Base-by-base conservation (phyloP, 768 basidiomycete species). In the Pisolithus orientalis region DNA sequence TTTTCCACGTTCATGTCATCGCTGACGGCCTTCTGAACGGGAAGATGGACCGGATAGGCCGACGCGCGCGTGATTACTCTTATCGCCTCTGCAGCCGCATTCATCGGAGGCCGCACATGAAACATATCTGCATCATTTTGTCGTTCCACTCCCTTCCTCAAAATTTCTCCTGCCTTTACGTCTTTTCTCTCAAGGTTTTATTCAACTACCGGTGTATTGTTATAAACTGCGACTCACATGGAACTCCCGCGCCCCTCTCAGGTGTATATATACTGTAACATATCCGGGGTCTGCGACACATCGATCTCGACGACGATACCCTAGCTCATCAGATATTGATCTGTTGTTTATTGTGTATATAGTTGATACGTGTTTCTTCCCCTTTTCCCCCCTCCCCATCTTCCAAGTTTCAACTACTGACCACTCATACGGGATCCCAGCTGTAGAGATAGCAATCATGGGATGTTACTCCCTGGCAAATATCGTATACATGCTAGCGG, bases 1-100 rank as follows among this genome's bases (percentile, higher is more conserved):
- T 50, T 62, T 51, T 60, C 66, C 39, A 62, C 62, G 24, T 68
- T 68, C 64, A 62, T 68, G 55, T 58, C 66, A 49, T 59, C 67
- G 40, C 37, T 68, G 39, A 50, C 68, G 53, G 64, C 56, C 49
- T 69, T 59, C 47, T 68, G 68, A 65, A 42, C 49, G 49, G 29
- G 29, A 17, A 11, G 40, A 42, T 42, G 44, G 44, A n/a, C 29
- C 44, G 13, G 16, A 45, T 27, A 11, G 11, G 13, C 13, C 34
- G 21, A 21, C 21, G 21, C 21, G 21, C 21, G 34, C 34, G 34
- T 34, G 34, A 34, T 13, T 5, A 28, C 7, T 24, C 47, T 38
- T 49, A 39, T 49, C 44, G 44, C 44, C 27, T 45, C 51, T 56
- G 44, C 58, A 52, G 28, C 32, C 53, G 44, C 44, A 45, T 17